phyloP scores from a whole-genome alignment of 495 filamentous ascomycete species.

The Aspergillus avenaceus region DNA sequence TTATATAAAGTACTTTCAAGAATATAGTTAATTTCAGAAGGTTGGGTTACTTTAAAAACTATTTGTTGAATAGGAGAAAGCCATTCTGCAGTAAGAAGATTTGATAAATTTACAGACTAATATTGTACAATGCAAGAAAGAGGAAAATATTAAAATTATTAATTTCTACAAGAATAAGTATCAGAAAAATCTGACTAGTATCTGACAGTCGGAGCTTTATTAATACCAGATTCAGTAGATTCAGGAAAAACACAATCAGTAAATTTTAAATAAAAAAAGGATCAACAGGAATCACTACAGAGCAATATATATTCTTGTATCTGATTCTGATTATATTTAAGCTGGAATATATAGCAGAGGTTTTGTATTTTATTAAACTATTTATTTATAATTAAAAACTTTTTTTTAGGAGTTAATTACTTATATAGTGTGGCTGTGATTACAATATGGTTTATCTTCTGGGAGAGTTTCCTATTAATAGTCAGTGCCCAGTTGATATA shows the following conservation, averaged over 20 bases:
- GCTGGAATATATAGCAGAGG: conserved; percentile 10
- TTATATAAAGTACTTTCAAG: conserved; percentile 21
- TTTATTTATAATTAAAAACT: conserved; percentile 19
- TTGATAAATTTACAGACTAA: conserved; percentile 6
- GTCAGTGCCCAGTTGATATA: conserved; percentile 11
- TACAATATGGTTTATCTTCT: conserved; percentile 21
- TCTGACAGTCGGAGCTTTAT: conserved; percentile 11
- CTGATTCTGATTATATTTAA: conserved; percentile 14
- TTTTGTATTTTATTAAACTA: conserved; percentile 16
- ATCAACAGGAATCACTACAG: conserved; percentile 1
- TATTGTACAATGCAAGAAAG: conserved; percentile 4
- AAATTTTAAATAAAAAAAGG: conserved; percentile 13
- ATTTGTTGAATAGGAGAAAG: conserved; percentile 15
- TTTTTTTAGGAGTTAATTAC: conserved; percentile 17
- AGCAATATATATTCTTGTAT: conserved; percentile 11
- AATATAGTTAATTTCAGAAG: conserved; percentile 17
- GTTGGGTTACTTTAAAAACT: conserved; percentile 12
- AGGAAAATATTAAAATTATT: background rate
- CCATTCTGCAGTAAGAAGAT: conserved; percentile 11
- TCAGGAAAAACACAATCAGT: conserved; percentile 13
- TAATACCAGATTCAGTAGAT: conserved; percentile 14
- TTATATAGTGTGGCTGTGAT: conserved; percentile 13
- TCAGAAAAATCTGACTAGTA: conserved; percentile 9
- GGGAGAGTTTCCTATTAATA: conserved; percentile 14
- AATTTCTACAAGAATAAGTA: conserved; percentile 12